Conservation (phyloP, 306 rosid species). For the Casuarina cunninghamiana region DNA sequence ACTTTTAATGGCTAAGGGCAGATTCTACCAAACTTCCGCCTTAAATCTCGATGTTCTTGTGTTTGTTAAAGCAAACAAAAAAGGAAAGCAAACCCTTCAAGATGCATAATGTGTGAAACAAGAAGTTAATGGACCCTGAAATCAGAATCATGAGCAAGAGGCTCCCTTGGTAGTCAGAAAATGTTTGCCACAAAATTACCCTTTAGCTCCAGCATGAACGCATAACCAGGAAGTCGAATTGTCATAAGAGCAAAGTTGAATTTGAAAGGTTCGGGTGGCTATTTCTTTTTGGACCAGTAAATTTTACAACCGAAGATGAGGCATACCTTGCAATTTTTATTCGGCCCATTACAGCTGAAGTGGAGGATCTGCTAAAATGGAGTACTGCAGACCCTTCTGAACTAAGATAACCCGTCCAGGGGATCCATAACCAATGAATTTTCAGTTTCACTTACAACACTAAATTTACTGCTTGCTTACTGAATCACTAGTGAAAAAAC, state of each 20-base stretch:
- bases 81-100: not conserved
- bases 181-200: not conserved
- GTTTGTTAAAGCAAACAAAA: not conserved
- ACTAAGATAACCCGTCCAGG: conserved; percentile 70
- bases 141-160: not conserved
- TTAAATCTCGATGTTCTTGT: not conserved
- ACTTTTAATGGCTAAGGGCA: not conserved
- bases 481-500: conserved; percentile 29
- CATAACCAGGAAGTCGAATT: not conserved
- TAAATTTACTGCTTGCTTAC: conserved; percentile 95
- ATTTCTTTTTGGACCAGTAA: conserved; percentile 11
- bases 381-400: conserved; percentile 79
- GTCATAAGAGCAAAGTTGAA: not conserved
- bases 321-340: conserved; percentile 84
- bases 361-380: conserved; percentile 69
- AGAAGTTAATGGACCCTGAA: not conserved
- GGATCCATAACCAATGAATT: conserved; percentile 65
- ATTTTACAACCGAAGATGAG: conserved; percentile 24
- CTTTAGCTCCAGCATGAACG: not conserved
- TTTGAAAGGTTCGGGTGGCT: conserved; percentile 10
- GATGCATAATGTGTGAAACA: not conserved
- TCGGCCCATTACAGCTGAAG: conserved; percentile 61
- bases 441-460: conserved; percentile 76
- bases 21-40: not conserved
- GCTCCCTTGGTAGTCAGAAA: not conserved